Conservation (phyloP, 2,329 filamentous ascomycete genomes). For the Coleophoma cylindrospora region DNA sequence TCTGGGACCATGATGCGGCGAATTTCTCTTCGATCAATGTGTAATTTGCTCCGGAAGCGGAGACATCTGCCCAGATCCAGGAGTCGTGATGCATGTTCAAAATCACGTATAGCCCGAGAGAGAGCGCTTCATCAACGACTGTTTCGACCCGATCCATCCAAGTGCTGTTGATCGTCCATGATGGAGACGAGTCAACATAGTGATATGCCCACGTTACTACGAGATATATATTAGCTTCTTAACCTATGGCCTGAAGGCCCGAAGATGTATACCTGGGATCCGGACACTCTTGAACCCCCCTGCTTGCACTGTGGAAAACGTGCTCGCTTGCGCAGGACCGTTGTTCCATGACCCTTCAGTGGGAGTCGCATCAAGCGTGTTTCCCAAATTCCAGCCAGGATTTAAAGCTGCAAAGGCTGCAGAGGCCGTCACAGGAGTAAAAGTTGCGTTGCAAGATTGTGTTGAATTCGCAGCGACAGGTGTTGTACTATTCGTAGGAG, state of each 20-base stretch:
- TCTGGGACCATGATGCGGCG: conserved; percentile 51
- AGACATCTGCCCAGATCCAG: conserved; percentile 52
- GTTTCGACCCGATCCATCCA: conserved; percentile 54
- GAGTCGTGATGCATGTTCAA: conserved; percentile 58
- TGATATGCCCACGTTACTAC: conserved; percentile 54
- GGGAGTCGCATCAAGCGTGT: conserved; percentile 51
- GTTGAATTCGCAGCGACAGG: no score
- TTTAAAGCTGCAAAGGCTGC: conserved; percentile 38
- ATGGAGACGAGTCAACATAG: conserved; percentile 42
- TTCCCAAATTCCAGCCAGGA: conserved; percentile 57
- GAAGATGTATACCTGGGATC: conserved; percentile 36
- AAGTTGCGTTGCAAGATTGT: conserved; percentile 11
- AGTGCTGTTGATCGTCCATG: conserved; percentile 45
- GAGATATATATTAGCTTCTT: background rate
- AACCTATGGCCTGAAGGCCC: background rate
- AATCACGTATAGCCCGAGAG: conserved; percentile 44
- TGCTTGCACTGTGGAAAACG: conserved; percentile 45
- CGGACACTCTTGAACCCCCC: conserved; percentile 53
- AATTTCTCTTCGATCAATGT: conserved; percentile 52
- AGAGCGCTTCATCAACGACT: conserved; percentile 50
- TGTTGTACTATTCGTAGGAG: no score
- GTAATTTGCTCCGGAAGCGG: conserved; percentile 37
- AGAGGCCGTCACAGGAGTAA: conserved; percentile 16
- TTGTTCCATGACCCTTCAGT: conserved; percentile 57
- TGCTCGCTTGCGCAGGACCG: conserved; percentile 39